These are phyloP conservation scores for Rhododendron vialii DNA, from an alignment of 148 eudicot species.

Conservation along the genomic window DNA sequence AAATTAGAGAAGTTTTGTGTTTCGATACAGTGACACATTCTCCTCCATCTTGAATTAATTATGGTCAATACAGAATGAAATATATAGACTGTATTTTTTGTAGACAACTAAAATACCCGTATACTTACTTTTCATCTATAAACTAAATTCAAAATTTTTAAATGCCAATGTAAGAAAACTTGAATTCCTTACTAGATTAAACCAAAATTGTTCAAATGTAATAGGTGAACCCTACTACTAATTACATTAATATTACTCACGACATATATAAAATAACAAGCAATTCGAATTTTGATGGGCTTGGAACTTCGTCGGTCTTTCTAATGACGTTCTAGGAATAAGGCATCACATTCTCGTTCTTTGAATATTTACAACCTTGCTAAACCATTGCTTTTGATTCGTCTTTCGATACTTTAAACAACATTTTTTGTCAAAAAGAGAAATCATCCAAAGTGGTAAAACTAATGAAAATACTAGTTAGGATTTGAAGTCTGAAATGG, in stretches of 20 bases:
- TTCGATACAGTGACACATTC: too few species aligned
- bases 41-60: too few species aligned
- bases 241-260: too few species aligned
- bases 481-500: background rate
- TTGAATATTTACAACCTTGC: background rate
- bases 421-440: background rate
- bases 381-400: background rate
- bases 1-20: background rate
- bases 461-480: background rate
- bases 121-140: too few species aligned
- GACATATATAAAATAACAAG: too few species aligned
- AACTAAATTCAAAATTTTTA: too few species aligned
- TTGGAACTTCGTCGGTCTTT: background rate
- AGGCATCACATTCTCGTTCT: background rate
- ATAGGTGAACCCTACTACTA: too few species aligned
- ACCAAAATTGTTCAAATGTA: background rate
- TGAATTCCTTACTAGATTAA: too few species aligned
- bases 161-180: too few species aligned
- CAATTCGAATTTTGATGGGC: background rate
- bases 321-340: too few species aligned
- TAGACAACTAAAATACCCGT: too few species aligned
- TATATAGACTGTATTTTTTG: background rate
- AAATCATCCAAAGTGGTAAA: background rate
- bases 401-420: background rate
- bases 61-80: background rate